Evolutionary conservation across 306 rosid species (phyloP), one percentile per base, ranked within the genome.

Genomic region (Hylodesmum podocarpum): DNA sequence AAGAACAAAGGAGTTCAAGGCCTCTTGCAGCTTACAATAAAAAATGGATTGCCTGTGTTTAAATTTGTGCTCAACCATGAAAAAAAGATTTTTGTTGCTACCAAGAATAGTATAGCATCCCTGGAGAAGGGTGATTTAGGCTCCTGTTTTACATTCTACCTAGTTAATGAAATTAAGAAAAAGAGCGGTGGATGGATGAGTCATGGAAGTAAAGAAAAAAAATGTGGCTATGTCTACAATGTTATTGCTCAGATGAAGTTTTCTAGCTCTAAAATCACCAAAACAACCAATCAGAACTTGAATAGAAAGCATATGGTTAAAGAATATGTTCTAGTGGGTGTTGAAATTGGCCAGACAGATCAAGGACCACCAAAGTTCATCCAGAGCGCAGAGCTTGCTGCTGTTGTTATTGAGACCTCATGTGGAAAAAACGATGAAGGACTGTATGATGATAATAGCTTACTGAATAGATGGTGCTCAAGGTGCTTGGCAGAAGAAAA

Each of bases 101-200:
- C 97, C 8, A 72, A 76, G 75, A 91, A 82, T 78, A 85, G 72
- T 67, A 76, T 77, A 63, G 46, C 86, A 47, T 81, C 90, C 6
- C 86, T 77, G 65, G 96, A 85, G 69, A 92, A 89, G 84, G 89
- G 86, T 47, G 89, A 85, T 55, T 83, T 78, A 18, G 91, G 85
- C 55, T 81, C 50, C 78, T 80, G 78, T 82, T 90, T 85, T 77
- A 91, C 98, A 25, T 90, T 91, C 86, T 92, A 90, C 82, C 66
- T 50, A 41, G 95, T 94, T 28, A 88, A 91, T 80, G 97, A 94
- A 82, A 80, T 91, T 43, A 94, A 92, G 89, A 90, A 84, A 75
- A 94, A 84, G 83, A 86, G 72, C 58, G 88, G 92, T 75, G 89
- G 93, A 54, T 94, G 96, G 98, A 87, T 90, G 14, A 86, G 87